Evolutionary conservation across 208 protist species (phyloP), one percentile per base, ranked within the genome.

Genomic region (Trypanosoma vivax): DNA sequence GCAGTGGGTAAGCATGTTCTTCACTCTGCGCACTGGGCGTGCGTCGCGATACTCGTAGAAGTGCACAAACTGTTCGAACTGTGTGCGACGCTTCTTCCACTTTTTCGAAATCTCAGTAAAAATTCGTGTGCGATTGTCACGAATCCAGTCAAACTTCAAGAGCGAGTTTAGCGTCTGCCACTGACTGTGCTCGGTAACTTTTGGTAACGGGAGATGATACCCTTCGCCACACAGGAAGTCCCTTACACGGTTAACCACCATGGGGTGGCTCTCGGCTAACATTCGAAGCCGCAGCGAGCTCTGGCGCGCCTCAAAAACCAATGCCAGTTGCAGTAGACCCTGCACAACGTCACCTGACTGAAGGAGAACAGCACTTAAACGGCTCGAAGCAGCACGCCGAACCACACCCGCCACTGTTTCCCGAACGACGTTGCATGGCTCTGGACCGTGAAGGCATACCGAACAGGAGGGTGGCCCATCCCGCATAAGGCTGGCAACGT

Each of bases 1-100:
- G 6, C 80, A 83, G 35, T 76, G 66, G 2, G 87, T 94, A 29
- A 90, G 65, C 33, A 88, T 83, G 70, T 94, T 94, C 55, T 77
- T 80, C 38, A 64, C 75, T 1, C 51, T 54, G 10, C 60, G 42
- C 16, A 55, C 30, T 23, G 83, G 83, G 7, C 60, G 41, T 16
- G 76, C 80, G 40, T 89, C 79, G 54, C 87, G 79, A 52, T 79
- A 94, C 52, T 40, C 49, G 50, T 84, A 90, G 50, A 94, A 94
- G 59, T 73, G 64, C 27, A 88, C 76, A 51, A 94, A 94, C 67
- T 94, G 82, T 57, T 94, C 87, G 64, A 90, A 94, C 52, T 75
- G 83, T 3, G 80, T 94, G 28, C 72, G 64, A 2, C 74, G 68
- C 47, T 78, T 73, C 37, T 74, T 72, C 83, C 87, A 94, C 58